Evolutionary conservation across 108 stramenopile species (phyloP).

Genomic region (Fragilariopsis cylindrus): DNA sequence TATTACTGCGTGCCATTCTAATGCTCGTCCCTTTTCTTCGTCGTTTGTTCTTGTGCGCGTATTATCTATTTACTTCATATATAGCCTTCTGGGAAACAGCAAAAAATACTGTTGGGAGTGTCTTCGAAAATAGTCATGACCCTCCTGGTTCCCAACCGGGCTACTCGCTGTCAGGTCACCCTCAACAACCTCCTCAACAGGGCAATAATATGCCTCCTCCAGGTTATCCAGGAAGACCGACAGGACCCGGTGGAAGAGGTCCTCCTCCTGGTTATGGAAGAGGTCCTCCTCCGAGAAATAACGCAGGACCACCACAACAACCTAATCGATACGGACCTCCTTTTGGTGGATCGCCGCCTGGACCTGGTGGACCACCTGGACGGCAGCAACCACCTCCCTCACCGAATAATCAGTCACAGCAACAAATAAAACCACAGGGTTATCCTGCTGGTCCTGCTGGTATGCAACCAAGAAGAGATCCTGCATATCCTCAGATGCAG

Average conservation of each 20-base stretch:
- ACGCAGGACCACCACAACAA: conserved; percentile 24
- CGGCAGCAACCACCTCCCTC: conserved; percentile 19
- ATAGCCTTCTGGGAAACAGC: conserved; percentile 44
- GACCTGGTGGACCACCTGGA: neutral
- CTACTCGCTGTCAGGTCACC: conserved; percentile 17
- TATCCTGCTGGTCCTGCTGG: conserved; percentile 21
- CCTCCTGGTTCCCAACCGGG: neutral
- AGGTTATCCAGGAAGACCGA: conserved; percentile 17
- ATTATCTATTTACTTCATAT: neutral
- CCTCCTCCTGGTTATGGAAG: neutral
- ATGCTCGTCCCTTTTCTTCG: neutral
- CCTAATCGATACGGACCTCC: conserved; percentile 22
- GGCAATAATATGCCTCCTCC: conserved; percentile 6
- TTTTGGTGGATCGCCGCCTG: conserved; percentile 2
- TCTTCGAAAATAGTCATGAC: conserved; percentile 40
- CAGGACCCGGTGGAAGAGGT: conserved; percentile 2
- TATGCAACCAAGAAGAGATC: conserved; percentile 37
- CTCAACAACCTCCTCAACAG: conserved; percentile 9
- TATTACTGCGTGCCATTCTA: too few relatives aligned
- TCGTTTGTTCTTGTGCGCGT: neutral
- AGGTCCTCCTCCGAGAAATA: conserved; percentile 4
- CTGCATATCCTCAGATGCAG: conserved; percentile 28
- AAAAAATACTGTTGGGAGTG: conserved; percentile 41
- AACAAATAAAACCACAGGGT: conserved; percentile 16
- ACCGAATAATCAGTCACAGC: conserved; percentile 11